These are phyloP conservation scores for Ceratocystis diversiconidia DNA, from an alignment of 2,329 filamentous ascomycete genomes.

Conservation along the genomic window DNA sequence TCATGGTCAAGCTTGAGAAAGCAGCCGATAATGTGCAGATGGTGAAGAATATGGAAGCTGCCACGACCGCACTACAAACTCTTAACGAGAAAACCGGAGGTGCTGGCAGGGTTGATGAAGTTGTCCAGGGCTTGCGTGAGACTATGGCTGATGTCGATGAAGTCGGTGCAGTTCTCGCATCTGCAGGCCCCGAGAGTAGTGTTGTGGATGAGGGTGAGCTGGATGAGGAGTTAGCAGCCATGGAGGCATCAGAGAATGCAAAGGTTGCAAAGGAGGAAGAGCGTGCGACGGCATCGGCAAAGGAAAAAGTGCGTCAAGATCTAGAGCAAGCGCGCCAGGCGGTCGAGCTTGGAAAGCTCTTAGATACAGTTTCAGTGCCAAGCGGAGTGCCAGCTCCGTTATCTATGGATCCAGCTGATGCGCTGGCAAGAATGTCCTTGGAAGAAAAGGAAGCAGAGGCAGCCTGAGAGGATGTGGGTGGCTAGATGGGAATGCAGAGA, in stretches of 20 bases:
- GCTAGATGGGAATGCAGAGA: too few relatives aligned
- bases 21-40: conserved; percentile 75
- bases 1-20: conserved; percentile 70
- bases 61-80: conserved; percentile 53
- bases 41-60: conserved; percentile 67
- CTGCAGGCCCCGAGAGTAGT: conserved; percentile 32
- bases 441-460: conserved; percentile 21
- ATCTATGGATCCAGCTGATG: conserved; percentile 6
- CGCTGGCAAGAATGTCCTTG: conserved; percentile 29
- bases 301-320: conserved; percentile 25
- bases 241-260: conserved; percentile 48
- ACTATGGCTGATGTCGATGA: conserved; percentile 76
- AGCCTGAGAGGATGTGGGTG: too few relatives aligned
- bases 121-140: conserved; percentile 61
- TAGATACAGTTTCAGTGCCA: conserved; percentile 24
- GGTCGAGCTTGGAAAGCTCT: conserved; percentile 38
- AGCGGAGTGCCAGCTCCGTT: conserved; percentile 13
- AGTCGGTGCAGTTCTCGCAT: conserved; percentile 61
- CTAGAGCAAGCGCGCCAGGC: conserved; percentile 30
- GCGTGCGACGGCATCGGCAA: conserved; percentile 30
- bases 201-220: conserved; percentile 67
- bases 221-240: conserved; percentile 68
- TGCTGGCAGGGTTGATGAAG: conserved; percentile 56
- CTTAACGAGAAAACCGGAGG: conserved; percentile 70
- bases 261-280: conserved; percentile 33